Evolutionary conservation across 2,329 filamentous ascomycete genomes (phyloP), one percentile per base, ranked within the genome.

Genomic region (Harringtonia aguacate): DNA sequence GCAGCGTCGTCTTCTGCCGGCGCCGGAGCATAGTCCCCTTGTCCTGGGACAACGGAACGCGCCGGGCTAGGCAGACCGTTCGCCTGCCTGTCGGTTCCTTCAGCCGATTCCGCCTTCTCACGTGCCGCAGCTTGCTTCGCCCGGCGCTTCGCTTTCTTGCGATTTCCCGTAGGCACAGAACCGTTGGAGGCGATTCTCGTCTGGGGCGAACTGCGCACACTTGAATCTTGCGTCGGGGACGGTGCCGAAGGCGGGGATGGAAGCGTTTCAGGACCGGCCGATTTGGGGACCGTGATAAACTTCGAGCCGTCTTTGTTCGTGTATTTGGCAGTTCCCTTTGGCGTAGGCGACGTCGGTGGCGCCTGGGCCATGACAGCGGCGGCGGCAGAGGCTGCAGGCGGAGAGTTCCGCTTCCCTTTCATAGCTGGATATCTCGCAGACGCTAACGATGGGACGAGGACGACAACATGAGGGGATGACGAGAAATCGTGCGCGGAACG

Each of bases 61-160:
- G 62, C 54, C 35, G 65, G 58, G 48, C 61, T 61, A 5, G 61
- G 55, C 34, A 67, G 58, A 20, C 68, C 69, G 49, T 73, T 70
- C 28, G 56, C 53, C 21, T 55, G 54, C 22, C 59, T 54, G n/a
- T 59, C 53, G 33, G 29, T 45, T 13, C 56, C 58, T 50, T 68
- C 67, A 28, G 71, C 71, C 36, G 73, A 77, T 27, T 36, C 43
- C 8, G 76, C 76, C 58, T 82, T 77, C 48, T 48, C 48, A 4
- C 50, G 48, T 27, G 81, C 82, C 28, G 86, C 84, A 29, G 84
- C 84, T 64, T 84, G 84, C 64, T 95, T 95, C 58, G 86, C 83
- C 52, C 89, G 78, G 53, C 89, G 79, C 72, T 95, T 95, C 63
- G 92, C 85, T 70, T 95, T 97, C 72, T 95, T 95, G 59, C 86